Evolutionary conservation across 1,284 basidiomycete species (phyloP).

Genomic region (Erythrobasidium hasegawianum): DNA sequence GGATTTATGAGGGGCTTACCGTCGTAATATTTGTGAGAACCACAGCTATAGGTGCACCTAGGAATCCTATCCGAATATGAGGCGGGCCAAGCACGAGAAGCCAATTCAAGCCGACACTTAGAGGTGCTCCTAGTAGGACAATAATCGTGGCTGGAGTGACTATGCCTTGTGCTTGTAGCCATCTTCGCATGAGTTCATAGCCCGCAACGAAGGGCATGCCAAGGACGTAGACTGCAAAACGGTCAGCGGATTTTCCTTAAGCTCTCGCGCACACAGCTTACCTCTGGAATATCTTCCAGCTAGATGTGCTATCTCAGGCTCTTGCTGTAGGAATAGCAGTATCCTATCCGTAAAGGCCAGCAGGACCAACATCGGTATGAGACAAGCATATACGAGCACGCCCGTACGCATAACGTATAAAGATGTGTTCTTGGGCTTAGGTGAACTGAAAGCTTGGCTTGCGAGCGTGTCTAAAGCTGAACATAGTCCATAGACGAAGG

Average conservation of each 20-base stretch:
- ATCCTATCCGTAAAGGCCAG: conserved; percentile 9
- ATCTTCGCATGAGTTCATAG: conserved; percentile 17
- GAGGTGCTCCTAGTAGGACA: background rate
- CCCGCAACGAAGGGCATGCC: conserved; percentile 17
- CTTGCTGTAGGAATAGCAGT: conserved; percentile 9
- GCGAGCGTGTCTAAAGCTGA: conserved; percentile 24
- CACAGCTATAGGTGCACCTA: conserved; percentile 20
- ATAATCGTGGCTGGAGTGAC: background rate
- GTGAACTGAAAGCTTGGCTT: conserved; percentile 10
- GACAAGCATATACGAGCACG: conserved; percentile 5
- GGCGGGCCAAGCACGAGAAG: background rate
- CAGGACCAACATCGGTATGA: conserved; percentile 2
- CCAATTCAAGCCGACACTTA: conserved; percentile 8
- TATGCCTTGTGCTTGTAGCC: conserved; percentile 24
- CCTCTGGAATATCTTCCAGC: conserved; percentile 22
- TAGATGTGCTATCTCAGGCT: conserved; percentile 24
- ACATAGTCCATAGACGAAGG: conserved; percentile 15
- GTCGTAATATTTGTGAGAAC: conserved; percentile 19
- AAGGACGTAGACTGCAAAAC: conserved; percentile 16
- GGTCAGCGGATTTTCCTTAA: background rate
- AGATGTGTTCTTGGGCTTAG: conserved; percentile 26
- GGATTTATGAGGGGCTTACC: too few relatives aligned
- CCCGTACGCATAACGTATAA: conserved; percentile 25
- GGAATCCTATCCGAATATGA: conserved; percentile 9
- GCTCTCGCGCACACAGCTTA: background rate